Base-by-base conservation (phyloP, 108 stramenopile genomes). In the Craspedostauros australis region DNA sequence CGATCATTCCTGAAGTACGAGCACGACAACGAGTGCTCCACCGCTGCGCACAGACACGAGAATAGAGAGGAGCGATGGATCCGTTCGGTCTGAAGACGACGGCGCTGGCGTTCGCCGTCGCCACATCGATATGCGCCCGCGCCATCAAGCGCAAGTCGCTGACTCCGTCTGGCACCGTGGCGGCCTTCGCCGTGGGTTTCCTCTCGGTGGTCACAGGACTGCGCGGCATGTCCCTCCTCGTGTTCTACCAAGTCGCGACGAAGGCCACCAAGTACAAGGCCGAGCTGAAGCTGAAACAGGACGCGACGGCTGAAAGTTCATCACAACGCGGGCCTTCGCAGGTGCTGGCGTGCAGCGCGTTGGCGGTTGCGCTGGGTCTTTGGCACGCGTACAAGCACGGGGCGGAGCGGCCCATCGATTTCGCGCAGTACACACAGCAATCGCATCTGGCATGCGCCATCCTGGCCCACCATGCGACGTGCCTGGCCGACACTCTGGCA, bases 401-500 rank as follows among this genome's bases (percentile, higher is more conserved):
- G 25, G 48, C 50, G 26, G 88, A 90, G 40, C 48, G 39, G 28
- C 48, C 78, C 18, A 79, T 86, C 28, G 64, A 43, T 42, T 73
- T 73, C 52, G 5, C 5, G 11, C 6, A 42, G 4, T 31, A 30
- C 8, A 42, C 28, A 29, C 9, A 18, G 7, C 50, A 72, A 41
- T 70, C 80, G 1, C 54, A 43, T 5, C 53, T 93, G 22, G 52
- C 84, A 2, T 85, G 81, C 46, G 83, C 68, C 9, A 62, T 86
- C 20, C 30, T 88, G 7, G 80, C 84, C 0, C 91, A 88, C 44
- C 85, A 93, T 57, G 80, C 87, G 12, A 84, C 82, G 11, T 82
- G 75, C 41, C 50, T 84, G 49, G 91, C 73, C 4, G 91, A 93
- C 57, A 88, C 91, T 0, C 60, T 85, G 53, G 85, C 91, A 30